A percentile compares a stretch with the other conserved stretches of the same genome.
Conservation (phyloP, 805 yeast species). For the Dipodascopsis uninucleata region DNA sequence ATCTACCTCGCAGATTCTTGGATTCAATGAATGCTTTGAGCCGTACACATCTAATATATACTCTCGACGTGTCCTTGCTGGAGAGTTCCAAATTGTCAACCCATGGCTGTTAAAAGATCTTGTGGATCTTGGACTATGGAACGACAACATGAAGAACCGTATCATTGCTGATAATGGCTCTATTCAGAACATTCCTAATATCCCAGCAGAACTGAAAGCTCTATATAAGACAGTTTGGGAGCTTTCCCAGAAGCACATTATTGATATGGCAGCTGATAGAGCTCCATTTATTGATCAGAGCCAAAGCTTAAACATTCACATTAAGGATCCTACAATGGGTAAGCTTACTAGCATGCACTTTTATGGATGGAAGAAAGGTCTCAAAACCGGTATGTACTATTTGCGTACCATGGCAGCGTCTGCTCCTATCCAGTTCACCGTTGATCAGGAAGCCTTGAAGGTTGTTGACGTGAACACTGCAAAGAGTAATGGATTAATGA, state of each 20-base stretch:
- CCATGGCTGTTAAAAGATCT: conserved; percentile 79
- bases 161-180: conserved; percentile 81
- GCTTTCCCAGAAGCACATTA: conserved; percentile 75
- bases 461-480: conserved; percentile 22
- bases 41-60: conserved; percentile 93
- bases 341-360: conserved; percentile 97
- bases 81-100: conserved; percentile 91
- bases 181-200: conserved; percentile 65
- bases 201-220: conserved; percentile 70
- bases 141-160: conserved; percentile 68
- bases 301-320: conserved; percentile 85
- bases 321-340: conserved; percentile 90
- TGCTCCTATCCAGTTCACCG: conserved; percentile 90
- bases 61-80: conserved; percentile 84
- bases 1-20: conserved; percentile 91
- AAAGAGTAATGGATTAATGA: no score
- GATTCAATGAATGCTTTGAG: conserved; percentile 93
- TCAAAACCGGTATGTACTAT: conserved; percentile 98
- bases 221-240: conserved; percentile 98
- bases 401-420: conserved; percentile 96
- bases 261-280: conserved; percentile 82
- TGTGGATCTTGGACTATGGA: conserved; percentile 80
- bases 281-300: conserved; percentile 79
- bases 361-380: conserved; percentile 97
- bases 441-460: conserved; percentile 50